These are phyloP conservation scores for Astrothelium subdiscretum DNA, from an alignment of 495 filamentous ascomycete species.

Conservation along the genomic window DNA sequence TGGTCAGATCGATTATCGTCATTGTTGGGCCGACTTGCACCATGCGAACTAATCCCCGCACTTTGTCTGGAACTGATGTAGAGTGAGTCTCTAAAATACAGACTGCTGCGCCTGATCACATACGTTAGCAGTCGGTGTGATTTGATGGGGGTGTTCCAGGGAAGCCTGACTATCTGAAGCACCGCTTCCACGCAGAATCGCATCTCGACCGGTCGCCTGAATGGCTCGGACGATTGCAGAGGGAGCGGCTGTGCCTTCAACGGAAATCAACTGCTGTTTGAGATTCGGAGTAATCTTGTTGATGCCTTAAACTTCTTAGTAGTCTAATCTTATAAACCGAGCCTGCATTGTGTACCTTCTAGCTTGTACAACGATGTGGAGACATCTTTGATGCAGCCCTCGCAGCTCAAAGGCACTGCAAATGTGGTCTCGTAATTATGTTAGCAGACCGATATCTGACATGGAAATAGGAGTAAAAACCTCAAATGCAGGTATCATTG, in stretches of 20 bases:
- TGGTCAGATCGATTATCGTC: slow-evolving; percentile 77
- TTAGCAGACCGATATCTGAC: neutral
- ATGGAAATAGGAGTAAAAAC: neutral
- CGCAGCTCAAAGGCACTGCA: slow-evolving; percentile 86
- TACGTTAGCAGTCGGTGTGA: slow-evolving; percentile 8
- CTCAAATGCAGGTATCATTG: slow-evolving; percentile 4
- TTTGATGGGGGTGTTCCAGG: slow-evolving; percentile 4
- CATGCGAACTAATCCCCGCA: slow-evolving; percentile 32
- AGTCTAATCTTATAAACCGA: neutral
- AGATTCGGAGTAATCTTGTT: slow-evolving; percentile 55
- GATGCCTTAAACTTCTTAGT: slow-evolving; percentile 36
- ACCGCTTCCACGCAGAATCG: slow-evolving; percentile 85
- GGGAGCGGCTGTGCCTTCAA: slow-evolving; percentile 68
- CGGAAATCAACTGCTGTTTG: slow-evolving; percentile 52
- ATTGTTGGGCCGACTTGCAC: slow-evolving; percentile 38
- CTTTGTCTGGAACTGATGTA: slow-evolving; percentile 24
- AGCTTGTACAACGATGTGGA: slow-evolving; percentile 63
- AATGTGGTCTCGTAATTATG: slow-evolving; percentile 61
- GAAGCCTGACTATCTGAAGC: slow-evolving; percentile 60
- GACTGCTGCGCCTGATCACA: slow-evolving; percentile 64
- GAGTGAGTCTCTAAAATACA: slow-evolving; percentile 92
- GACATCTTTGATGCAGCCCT: slow-evolving; percentile 73
- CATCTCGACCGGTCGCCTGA: slow-evolving; percentile 80
- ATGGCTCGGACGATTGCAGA: slow-evolving; percentile 83
- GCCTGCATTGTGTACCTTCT: slow-evolving; percentile 37